phyloP scores from a whole-genome alignment of 176 grass and related monocot genomes.

The Cymbopogon citratus region DNA sequence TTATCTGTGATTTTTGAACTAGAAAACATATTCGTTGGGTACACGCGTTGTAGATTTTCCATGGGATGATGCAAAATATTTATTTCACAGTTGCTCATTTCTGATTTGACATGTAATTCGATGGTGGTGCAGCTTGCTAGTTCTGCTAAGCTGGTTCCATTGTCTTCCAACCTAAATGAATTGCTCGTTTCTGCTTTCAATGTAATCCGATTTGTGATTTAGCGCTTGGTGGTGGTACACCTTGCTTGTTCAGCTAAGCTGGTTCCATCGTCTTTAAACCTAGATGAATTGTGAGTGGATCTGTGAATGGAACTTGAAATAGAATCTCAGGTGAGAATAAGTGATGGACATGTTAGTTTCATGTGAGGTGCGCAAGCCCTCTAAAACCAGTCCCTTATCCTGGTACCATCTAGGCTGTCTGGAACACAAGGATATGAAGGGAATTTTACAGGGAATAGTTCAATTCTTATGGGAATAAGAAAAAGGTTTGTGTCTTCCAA shows the following conservation, averaged over 20 bases:
- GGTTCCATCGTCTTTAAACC: background rate
- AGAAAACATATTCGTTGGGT: background rate
- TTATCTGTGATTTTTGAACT: background rate
- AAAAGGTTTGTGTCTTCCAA: no score
- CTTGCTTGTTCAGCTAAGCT: slow-evolving; percentile 14
- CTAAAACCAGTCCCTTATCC: background rate
- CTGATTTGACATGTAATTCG: background rate
- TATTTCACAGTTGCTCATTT: background rate
- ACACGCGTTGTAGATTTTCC: background rate
- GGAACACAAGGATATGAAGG: background rate
- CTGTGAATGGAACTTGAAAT: background rate
- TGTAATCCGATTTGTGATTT: background rate
- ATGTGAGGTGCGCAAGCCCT: background rate
- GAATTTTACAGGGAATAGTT: background rate
- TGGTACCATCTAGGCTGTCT: background rate
- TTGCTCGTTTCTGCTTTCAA: background rate
- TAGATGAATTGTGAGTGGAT: background rate
- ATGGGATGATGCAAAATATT: background rate
- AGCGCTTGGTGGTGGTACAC: background rate
- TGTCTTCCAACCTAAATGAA: background rate
- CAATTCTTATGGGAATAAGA: background rate
- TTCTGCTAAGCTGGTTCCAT: background rate
- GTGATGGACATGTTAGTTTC: background rate
- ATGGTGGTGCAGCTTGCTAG: background rate
- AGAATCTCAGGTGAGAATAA: background rate